Evolutionary conservation across 371 early-diverging fungal genomes (phyloP).

Genomic region (Mortierella sp.): DNA sequence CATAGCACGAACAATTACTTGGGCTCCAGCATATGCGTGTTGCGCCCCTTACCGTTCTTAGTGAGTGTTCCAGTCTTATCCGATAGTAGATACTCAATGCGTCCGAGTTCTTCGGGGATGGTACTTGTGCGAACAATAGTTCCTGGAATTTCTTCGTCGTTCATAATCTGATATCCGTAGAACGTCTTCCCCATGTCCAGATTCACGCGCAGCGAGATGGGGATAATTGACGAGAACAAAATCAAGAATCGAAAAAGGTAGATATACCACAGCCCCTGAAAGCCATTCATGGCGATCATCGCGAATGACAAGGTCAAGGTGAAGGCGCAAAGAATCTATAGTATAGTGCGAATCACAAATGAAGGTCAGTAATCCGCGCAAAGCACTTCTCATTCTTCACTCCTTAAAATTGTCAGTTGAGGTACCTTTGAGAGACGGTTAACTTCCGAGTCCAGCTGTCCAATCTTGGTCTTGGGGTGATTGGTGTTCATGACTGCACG

Average conservation of each 20-base stretch:
- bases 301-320: constrained; percentile 84
- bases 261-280: constrained; percentile 90
- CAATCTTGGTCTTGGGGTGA: constrained; percentile 96
- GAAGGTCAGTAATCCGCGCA: background rate
- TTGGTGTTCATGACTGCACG: constrained; percentile 98
- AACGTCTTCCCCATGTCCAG: constrained; percentile 97
- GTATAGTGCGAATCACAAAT: too few relatives aligned
- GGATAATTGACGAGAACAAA: constrained; percentile 98
- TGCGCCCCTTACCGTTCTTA: constrained; percentile 81
- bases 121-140: constrained; percentile 95
- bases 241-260: constrained; percentile 96
- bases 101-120: constrained; percentile 99
- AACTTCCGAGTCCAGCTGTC: constrained; percentile 94
- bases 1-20: too few relatives aligned
- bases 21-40: background rate
- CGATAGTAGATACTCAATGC: constrained; percentile 95
- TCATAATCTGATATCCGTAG: constrained; percentile 88
- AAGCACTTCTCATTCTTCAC: too few relatives aligned
- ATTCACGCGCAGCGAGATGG: constrained; percentile 97
- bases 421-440: constrained; percentile 92
- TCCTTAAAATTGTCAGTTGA: background rate
- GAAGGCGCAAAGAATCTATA: constrained; percentile 84
- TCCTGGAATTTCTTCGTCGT: constrained; percentile 83
- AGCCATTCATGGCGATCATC: constrained; percentile 93
- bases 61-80: constrained; percentile 99